These are phyloP conservation scores for Geosiphon pyriformis DNA, from an alignment of 192 early-diverging fungal species.

Conservation along the genomic window DNA sequence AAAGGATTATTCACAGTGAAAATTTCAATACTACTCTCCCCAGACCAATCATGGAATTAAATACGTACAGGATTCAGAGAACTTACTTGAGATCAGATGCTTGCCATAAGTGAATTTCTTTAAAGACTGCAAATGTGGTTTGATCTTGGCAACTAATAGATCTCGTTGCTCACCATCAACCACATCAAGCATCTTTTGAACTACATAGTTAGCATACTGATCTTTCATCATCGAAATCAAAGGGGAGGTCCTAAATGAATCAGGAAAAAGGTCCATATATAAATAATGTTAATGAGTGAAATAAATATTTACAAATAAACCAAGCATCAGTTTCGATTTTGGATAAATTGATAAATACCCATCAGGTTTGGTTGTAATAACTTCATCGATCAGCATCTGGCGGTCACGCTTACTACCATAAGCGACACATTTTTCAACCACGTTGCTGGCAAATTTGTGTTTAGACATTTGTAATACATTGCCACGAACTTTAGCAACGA, in stretches of 20 bases:
- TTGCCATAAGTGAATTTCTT: constrained; percentile 99
- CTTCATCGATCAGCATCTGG: constrained; percentile 88
- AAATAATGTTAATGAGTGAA: constrained; percentile 3
- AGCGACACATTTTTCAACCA: constrained; percentile 97
- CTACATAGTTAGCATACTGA: constrained; percentile 99
- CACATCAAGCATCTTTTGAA: constrained; percentile 99
- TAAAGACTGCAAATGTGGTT: constrained; percentile 83
- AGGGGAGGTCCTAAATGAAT: constrained; percentile 60
- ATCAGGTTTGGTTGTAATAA: constrained; percentile 77
- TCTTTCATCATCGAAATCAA: constrained; percentile 99
- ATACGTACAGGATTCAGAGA: background rate
- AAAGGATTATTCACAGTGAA: background rate
- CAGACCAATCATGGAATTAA: background rate
- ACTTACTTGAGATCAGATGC: constrained; percentile 77
- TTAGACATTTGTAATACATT: constrained; percentile 90
- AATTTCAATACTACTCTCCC: background rate
- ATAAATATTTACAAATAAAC: background rate
- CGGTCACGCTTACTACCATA: constrained; percentile 85
- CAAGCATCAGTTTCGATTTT: background rate
- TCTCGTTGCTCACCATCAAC: constrained; percentile 89
- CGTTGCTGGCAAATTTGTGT: constrained; percentile 99
- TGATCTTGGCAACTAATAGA: constrained; percentile 83
- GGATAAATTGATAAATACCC: constrained; percentile 42
- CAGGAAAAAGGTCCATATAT: background rate
- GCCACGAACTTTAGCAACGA: constrained; percentile 86